Conservation (phyloP, 83 land plant species). For the Picea mariana region DNA sequence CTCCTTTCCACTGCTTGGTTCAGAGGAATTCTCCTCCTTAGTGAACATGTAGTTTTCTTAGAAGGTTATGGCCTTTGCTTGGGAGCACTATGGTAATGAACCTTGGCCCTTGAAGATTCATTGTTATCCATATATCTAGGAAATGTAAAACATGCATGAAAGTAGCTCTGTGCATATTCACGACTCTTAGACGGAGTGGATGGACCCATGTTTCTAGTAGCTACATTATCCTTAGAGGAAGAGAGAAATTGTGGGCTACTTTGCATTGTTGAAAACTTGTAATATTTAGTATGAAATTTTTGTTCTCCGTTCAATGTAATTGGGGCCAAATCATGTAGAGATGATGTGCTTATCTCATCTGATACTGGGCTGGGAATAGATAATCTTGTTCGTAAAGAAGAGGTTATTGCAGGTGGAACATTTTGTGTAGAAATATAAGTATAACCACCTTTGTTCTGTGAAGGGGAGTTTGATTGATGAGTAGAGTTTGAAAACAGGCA, state of each 20-base stretch:
- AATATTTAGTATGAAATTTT: neutral
- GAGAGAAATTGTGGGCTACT: slow-evolving; percentile 56
- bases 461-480: neutral
- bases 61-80: slow-evolving; percentile 43
- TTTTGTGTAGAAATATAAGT: neutral
- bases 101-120: slow-evolving; percentile 58
- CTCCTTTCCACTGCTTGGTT: slow-evolving; percentile 12
- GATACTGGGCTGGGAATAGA: slow-evolving; percentile 14
- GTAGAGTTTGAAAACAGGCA: neutral
- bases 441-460: neutral
- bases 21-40: neutral
- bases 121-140: slow-evolving; percentile 69
- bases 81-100: slow-evolving; percentile 61
- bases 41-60: slow-evolving; percentile 26
- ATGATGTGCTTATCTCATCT: slow-evolving; percentile 10
- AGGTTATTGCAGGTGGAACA: neutral
- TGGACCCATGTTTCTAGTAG: slow-evolving; percentile 30
- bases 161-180: slow-evolving; percentile 35
- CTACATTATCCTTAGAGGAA: slow-evolving; percentile 7
- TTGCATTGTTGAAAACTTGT: slow-evolving; percentile 24
- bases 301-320: slow-evolving; percentile 1
- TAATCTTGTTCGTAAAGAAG: neutral
- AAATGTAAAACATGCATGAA: slow-evolving; percentile 45
- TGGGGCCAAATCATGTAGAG: neutral
- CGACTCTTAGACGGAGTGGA: slow-evolving; percentile 54